Base-by-base conservation (phyloP, 768 basidiomycete genomes). In the Asterophora lycoperdoides region DNA sequence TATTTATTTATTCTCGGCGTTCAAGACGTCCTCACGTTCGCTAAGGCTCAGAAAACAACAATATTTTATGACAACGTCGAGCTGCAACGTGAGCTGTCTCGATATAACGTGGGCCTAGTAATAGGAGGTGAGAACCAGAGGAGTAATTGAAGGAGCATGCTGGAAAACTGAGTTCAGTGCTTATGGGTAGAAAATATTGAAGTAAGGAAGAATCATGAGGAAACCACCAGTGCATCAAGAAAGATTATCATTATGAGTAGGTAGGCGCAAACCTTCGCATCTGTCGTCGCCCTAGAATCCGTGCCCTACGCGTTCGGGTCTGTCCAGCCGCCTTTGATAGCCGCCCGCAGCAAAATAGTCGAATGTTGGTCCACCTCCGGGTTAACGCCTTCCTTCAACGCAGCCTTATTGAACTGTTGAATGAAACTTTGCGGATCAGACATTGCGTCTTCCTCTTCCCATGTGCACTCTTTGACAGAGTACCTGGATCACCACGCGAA, bases 391-490 rank as follows among this genome's bases (percentile, higher is more conserved):
- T 74, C 67, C 18, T 47, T 49, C 44, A 13, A 34, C 5, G 66
- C 68, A 0, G 51, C 57, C 14, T 55, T 44, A 11, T 64, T 52
- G 44, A 74, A 72, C 13, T 62, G 54, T 14, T 62, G 53, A 23
- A 71, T 60, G 15, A 71, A 56, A 8, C 34, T 55, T 1, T 36
- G 37, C 2, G 65, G 60, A 46, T 69, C 64, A 0, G 54, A 28
- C 63, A 74, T 63, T 1, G 52, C 42, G 0, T 63, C 55, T 20
- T 66, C 58, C 8, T 51, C 52, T 53, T 74, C 67, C 70, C 70
- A 71, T 7, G 70, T 74, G 14, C 65, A 63, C 7, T 70, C 59
- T 18, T 47, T 28, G 11, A 67, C 56, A 1, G 59, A 49, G 49
- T 73, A 74, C 32, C 72, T 74, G 48, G 0, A 29, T 14, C 30